Evolutionary conservation across 2,329 filamentous ascomycete species (phyloP), one percentile per base, ranked within the genome.

Genomic region (Colletotrichum navitas): DNA sequence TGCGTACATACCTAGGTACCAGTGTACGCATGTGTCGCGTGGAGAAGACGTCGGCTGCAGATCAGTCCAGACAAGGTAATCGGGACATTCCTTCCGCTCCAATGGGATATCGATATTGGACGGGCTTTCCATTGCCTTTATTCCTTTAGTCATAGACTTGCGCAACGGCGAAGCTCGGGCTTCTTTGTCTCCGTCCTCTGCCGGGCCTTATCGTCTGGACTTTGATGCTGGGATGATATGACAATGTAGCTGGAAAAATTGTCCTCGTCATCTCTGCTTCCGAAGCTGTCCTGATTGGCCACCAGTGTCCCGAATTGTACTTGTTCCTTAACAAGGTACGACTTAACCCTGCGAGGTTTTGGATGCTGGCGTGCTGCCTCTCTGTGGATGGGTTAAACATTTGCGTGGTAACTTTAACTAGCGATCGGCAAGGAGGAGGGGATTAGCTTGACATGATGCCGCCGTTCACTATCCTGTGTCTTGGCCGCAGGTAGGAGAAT

Each of bases 111-210:
- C 24, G 18, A 43, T 49, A 54, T 45, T 45, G 56, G 45, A 62
- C 56, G 47, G 29, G 62, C 21, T 14, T 45, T 63, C 21, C 26
- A 18, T 26, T 43, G 21, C 11, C 47, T 45, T 47, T 60, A 26
- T 45, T 45, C 16, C 24, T 45, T 24, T 56, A 2, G 39, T 16
- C 10, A 12, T 39, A 56, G n/a, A 39, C 12, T 63, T 12, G n/a
- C 3, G 51, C 59, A 52, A 55, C 52, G 32, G 59, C 32, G 29
- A 36, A 41, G 41, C 63, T 14, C 32, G 47, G 32, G 8, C 39
- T 63, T 68, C 49, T 63, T 68, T 63, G 66, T 63, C n/a, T 56
- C 65, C 59, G n/a, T 63, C 51, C 18, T 24, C 12, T 34, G 21
- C 29, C 14, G 11, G 26, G 29, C 26, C 26, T 52, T 14, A 32